Conservation (phyloP, 495 filamentous ascomycete genomes). For the Neurospora hispaniola region DNA sequence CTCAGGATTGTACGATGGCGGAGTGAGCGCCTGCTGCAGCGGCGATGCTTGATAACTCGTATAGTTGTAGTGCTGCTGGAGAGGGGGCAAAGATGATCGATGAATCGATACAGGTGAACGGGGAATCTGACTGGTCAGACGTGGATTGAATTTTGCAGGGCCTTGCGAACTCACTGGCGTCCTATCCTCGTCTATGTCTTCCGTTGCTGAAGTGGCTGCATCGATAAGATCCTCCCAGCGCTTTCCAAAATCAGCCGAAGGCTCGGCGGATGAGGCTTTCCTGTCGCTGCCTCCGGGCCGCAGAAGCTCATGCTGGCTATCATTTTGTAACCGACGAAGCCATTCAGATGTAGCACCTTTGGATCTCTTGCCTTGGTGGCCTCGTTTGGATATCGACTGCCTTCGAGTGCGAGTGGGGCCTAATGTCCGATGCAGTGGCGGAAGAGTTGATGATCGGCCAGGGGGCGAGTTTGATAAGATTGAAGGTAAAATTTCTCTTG, state of each 20-base stretch:
- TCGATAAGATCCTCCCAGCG: slow-evolving; percentile 93
- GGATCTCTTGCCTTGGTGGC: slow-evolving; percentile 68
- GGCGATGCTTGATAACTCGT: slow-evolving; percentile 78
- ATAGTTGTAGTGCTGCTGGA: slow-evolving; percentile 43
- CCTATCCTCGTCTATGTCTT: slow-evolving; percentile 80
- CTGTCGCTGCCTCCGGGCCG: slow-evolving; percentile 63
- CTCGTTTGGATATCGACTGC: slow-evolving; percentile 68
- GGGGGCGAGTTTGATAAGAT: slow-evolving; percentile 73
- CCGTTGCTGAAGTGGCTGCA: slow-evolving; percentile 72
- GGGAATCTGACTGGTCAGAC: slow-evolving; percentile 46
- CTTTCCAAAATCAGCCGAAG: slow-evolving; percentile 67
- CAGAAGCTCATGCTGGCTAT: slow-evolving; percentile 30
- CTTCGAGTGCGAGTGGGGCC: slow-evolving; percentile 65
- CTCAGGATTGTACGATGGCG: slow-evolving; percentile 56
- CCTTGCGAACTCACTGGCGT: slow-evolving; percentile 54
- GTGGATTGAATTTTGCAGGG: slow-evolving; percentile 24
- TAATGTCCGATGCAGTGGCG: slow-evolving; percentile 57
- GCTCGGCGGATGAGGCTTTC: slow-evolving; percentile 78
- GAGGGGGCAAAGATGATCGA: slow-evolving; percentile 70
- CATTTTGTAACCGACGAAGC: slow-evolving; percentile 40
- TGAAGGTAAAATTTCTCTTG: slow-evolving; percentile 66
- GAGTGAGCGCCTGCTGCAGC: slow-evolving; percentile 74
- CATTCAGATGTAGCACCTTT: slow-evolving; percentile 43
- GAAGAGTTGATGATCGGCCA: slow-evolving; percentile 75
- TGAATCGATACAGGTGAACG: slow-evolving; percentile 58